phyloP scores from a whole-genome alignment of 2,329 filamentous ascomycete species.

The Pestalotiopsis sp. region DNA sequence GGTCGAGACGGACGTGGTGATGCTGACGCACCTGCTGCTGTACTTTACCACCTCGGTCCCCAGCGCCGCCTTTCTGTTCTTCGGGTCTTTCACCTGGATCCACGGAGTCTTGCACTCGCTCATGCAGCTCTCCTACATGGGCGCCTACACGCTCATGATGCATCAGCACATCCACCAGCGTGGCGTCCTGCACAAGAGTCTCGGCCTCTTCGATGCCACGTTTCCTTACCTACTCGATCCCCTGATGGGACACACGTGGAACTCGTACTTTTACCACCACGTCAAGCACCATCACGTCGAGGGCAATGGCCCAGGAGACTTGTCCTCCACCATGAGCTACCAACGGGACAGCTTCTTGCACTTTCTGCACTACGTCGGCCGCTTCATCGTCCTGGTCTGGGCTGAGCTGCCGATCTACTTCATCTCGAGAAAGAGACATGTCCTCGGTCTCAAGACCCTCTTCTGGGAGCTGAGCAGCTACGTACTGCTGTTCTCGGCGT shows the following conservation, averaged over 20 bases:
- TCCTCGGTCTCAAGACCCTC: slow-evolving; percentile 55
- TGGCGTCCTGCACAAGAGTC: slow-evolving; percentile 63
- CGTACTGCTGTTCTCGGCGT: slow-evolving; percentile 51
- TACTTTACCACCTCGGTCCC: slow-evolving; percentile 73
- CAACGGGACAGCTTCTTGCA: slow-evolving; percentile 69
- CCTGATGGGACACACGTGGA: slow-evolving; percentile 82
- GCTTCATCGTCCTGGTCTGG: slow-evolving; percentile 77
- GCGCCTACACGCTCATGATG: slow-evolving; percentile 79
- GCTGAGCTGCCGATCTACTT: slow-evolving; percentile 77
- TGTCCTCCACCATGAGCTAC: slow-evolving; percentile 76
- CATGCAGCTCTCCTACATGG: slow-evolving; percentile 70
- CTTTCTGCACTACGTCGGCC: slow-evolving; percentile 72
- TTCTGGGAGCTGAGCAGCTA: slow-evolving; percentile 66
- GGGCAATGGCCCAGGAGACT: slow-evolving; percentile 75
- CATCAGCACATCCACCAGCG: slow-evolving; percentile 83
- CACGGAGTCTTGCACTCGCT: slow-evolving; percentile 68
- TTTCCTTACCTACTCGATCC: slow-evolving; percentile 79
- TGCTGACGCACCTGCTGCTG: slow-evolving; percentile 75
- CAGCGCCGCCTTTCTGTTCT: slow-evolving; percentile 64
- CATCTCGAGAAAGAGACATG: slow-evolving; percentile 59
- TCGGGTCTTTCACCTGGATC: slow-evolving; percentile 65
- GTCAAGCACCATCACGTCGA: slow-evolving; percentile 87
- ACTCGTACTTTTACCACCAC: slow-evolving; percentile 84
- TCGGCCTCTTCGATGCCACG: slow-evolving; percentile 58
- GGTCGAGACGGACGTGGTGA: slow-evolving; percentile 72